phyloP scores from a whole-genome alignment of 1,139 yeast genomes.

The Hemisphaericaspora lyxosophila region DNA sequence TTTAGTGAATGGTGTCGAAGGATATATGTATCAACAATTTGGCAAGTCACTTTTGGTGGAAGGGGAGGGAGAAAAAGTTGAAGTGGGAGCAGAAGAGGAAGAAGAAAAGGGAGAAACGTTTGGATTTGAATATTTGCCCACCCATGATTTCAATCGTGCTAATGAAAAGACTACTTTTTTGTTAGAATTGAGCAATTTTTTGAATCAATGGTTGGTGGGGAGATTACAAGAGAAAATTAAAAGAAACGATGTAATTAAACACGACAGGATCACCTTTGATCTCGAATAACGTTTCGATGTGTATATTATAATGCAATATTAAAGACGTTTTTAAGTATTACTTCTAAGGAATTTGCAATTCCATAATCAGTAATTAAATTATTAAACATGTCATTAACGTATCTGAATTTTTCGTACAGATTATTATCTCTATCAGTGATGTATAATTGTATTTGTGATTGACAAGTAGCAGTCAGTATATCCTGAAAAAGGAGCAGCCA shows the following conservation, averaged over 20 bases:
- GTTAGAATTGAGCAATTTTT: conserved; percentile 27
- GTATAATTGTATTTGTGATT: conserved; percentile 19
- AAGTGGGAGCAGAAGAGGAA: conserved; percentile 10
- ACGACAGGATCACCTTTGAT: conserved; percentile 23
- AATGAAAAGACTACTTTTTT: conserved; percentile 34
- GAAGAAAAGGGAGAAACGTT: conserved; percentile 16
- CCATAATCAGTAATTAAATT: conserved; percentile 28
- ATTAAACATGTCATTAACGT: conserved; percentile 19
- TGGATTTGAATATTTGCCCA: conserved; percentile 25
- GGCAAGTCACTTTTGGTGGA: conserved; percentile 24
- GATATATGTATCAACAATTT: conserved; percentile 32
- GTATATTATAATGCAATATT: conserved; percentile 7
- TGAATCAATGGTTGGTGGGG: conserved; percentile 26
- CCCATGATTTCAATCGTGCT: conserved; percentile 35
- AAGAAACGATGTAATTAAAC: background rate
- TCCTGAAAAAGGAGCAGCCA: conserved; percentile 33
- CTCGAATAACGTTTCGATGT: conserved; percentile 16
- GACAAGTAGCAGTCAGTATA: conserved; percentile 27
- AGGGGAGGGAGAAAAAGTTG: conserved; percentile 6
- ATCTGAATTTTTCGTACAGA: conserved; percentile 11
- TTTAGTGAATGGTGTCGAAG: conserved; percentile 38
- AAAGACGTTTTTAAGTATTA: conserved; percentile 25
- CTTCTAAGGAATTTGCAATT: conserved; percentile 22
- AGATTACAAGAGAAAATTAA: conserved; percentile 7
- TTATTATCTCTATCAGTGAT: conserved; percentile 11